A percentile compares a stretch with the other conserved stretches of the same genome.
phyloP scores from a whole-genome alignment of 2,329 filamentous ascomycete species.

The Fusarium buharicum region DNA sequence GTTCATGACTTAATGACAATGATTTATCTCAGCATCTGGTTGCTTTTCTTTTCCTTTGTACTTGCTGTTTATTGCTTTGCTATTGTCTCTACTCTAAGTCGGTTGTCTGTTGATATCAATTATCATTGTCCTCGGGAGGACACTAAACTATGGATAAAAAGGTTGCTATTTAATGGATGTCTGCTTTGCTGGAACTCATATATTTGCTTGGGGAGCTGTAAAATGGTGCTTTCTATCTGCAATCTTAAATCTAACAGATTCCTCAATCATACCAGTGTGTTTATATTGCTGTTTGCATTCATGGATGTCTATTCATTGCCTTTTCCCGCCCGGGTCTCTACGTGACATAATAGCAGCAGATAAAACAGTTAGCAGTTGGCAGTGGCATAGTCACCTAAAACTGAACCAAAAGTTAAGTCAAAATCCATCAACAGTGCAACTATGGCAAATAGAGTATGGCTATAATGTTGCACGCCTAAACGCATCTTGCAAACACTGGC shows the following conservation, averaged over 20 bases:
- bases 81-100: conserved; percentile 15
- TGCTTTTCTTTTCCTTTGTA: conserved; percentile 4
- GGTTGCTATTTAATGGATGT: background rate
- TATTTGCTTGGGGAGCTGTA: conserved; percentile 24
- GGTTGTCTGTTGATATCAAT: conserved; percentile 1
- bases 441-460: background rate
- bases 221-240: conserved; percentile 7
- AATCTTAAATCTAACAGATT: conserved; percentile 17
- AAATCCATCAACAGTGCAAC: background rate
- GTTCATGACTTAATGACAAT: conserved; percentile 49
- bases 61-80: conserved; percentile 13
- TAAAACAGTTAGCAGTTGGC: background rate
- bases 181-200: conserved; percentile 9
- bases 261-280: background rate
- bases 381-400: conserved; percentile 9
- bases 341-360: background rate
- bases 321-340: background rate
- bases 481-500: conserved; percentile 6
- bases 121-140: background rate
- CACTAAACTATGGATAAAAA: conserved; percentile 11
- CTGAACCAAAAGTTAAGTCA: background rate
- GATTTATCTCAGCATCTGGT: conserved; percentile 17
- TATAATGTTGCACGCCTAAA: background rate
- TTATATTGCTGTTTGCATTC: background rate
- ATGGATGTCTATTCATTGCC: background rate